Evolutionary conservation across 148 eudicot species (phyloP).

Genomic region (Hydrangea macrophylla): DNA sequence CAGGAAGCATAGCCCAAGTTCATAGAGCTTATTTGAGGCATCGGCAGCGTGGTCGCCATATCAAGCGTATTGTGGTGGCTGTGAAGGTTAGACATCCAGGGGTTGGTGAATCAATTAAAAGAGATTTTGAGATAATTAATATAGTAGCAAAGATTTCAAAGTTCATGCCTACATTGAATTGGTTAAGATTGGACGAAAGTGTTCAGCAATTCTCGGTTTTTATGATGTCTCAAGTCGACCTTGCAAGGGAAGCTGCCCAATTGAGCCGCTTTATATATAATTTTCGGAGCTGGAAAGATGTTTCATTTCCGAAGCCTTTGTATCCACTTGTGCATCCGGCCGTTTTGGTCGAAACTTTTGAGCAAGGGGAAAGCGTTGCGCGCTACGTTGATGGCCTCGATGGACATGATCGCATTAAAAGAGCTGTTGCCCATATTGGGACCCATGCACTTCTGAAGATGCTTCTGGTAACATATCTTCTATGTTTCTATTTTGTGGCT

Average conservation of each 20-base stretch:
- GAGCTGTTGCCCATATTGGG: slow-evolving; percentile 82
- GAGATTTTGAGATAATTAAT: slow-evolving; percentile 86
- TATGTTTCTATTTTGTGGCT: background rate
- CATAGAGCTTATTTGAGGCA: slow-evolving; percentile 74
- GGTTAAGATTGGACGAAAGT: slow-evolving; percentile 92
- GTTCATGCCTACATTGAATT: slow-evolving; percentile 62
- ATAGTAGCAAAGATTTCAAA: slow-evolving; percentile 63
- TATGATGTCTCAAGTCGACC: slow-evolving; percentile 97
- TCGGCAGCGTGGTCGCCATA: slow-evolving; percentile 51
- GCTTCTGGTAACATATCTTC: slow-evolving; percentile 60
- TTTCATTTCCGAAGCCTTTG: slow-evolving; percentile 92
- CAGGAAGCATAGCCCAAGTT: slow-evolving; percentile 96
- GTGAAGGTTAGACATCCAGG: slow-evolving; percentile 97
- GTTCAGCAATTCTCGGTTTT: slow-evolving; percentile 93
- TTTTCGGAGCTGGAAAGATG: slow-evolving; percentile 82
- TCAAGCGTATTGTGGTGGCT: slow-evolving; percentile 76
- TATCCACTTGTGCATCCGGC: slow-evolving; percentile 96
- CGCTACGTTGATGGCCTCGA: slow-evolving; percentile 74
- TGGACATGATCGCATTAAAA: slow-evolving; percentile 63
- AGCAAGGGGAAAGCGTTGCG: slow-evolving; percentile 85
- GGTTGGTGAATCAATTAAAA: slow-evolving; percentile 77
- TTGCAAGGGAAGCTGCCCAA: slow-evolving; percentile 93
- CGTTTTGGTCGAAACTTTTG: slow-evolving; percentile 89
- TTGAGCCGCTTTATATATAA: slow-evolving; percentile 87
- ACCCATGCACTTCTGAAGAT: slow-evolving; percentile 93